Conservation (phyloP, 371 early-diverging fungal species). For the Thermomucor indicae-seudaticae region DNA sequence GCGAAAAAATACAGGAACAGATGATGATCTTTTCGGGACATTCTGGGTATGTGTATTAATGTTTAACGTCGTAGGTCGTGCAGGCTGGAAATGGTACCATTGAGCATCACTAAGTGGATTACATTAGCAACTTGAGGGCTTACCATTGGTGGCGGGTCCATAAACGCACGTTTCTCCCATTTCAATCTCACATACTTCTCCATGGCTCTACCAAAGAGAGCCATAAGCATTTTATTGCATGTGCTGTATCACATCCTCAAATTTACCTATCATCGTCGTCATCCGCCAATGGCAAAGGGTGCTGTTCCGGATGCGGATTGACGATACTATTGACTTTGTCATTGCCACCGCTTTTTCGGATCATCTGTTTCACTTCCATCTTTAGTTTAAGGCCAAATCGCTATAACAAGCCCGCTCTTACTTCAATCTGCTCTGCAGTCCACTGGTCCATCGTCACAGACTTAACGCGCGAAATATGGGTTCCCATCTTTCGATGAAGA, state of each 20-base stretch:
- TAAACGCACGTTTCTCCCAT: conserved; percentile 83
- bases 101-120: not conserved
- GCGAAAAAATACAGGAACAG: conserved; percentile 25
- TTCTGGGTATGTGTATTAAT: not conserved
- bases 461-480: conserved; percentile 92
- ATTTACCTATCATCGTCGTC: conserved; percentile 57
- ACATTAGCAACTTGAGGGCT: not conserved
- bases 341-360: conserved; percentile 77
- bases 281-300: conserved; percentile 62
- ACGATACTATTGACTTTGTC: conserved; percentile 71
- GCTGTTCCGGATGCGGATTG: conserved; percentile 65
- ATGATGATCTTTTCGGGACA: conserved; percentile 38
- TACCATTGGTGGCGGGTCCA: conserved; percentile 27
- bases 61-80: conserved; percentile 3
- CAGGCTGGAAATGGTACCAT: conserved; percentile 3
- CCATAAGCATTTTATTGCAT: not conserved
- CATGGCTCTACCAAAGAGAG: conserved; percentile 60
- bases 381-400: too few species aligned
- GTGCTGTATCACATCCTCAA: not conserved
- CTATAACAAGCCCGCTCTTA: too few species aligned
- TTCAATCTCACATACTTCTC: conserved; percentile 91
- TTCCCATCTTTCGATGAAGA: conserved; percentile 89
- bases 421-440: conserved; percentile 90
- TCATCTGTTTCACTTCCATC: too few species aligned
- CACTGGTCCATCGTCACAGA: conserved; percentile 90